phyloP scores from a whole-genome alignment of 352 stramenopile species.

The Pythium aristosporum region DNA sequence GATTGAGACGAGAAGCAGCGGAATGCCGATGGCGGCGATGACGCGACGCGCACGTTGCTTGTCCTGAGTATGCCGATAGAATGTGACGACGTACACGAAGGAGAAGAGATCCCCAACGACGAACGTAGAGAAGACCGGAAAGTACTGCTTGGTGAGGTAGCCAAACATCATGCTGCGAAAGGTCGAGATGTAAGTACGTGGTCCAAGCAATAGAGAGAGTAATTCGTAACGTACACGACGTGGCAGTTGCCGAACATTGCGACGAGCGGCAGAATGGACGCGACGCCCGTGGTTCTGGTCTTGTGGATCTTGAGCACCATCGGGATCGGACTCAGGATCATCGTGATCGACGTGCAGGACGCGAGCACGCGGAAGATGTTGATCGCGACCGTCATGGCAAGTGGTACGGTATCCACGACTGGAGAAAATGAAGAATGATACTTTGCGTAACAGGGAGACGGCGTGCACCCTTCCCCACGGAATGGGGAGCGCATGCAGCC shows the following conservation, averaged over 20 bases:
- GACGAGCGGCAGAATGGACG: conserved; percentile 52
- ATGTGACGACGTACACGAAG: conserved; percentile 44
- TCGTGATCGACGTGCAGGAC: conserved; percentile 31
- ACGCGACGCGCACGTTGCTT: neutral
- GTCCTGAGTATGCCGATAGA: conserved; percentile 39
- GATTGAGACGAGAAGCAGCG: conserved; percentile 39
- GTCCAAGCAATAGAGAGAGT: neutral
- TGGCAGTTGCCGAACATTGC: conserved; percentile 43
- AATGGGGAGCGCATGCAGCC: too few relatives aligned
- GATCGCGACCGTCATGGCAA: conserved; percentile 7
- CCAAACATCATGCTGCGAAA: conserved; percentile 39
- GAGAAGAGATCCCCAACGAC: conserved; percentile 38
- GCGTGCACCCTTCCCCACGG: too few relatives aligned
- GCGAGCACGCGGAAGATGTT: conserved; percentile 31
- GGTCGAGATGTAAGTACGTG: too few relatives aligned
- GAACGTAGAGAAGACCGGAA: conserved; percentile 49
- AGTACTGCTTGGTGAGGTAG: conserved; percentile 43
- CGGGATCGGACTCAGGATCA: conserved; percentile 43
- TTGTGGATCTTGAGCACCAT: conserved; percentile 38
- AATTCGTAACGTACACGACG: conserved; percentile 22
- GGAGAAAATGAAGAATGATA: too few relatives aligned
- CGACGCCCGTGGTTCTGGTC: conserved; percentile 35
- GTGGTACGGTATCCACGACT: neutral
- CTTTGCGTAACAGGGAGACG: too few relatives aligned
- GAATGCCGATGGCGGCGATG: neutral